Conservation (phyloP, 208 protist species). For the Balamuthia mandrillaris region DNA sequence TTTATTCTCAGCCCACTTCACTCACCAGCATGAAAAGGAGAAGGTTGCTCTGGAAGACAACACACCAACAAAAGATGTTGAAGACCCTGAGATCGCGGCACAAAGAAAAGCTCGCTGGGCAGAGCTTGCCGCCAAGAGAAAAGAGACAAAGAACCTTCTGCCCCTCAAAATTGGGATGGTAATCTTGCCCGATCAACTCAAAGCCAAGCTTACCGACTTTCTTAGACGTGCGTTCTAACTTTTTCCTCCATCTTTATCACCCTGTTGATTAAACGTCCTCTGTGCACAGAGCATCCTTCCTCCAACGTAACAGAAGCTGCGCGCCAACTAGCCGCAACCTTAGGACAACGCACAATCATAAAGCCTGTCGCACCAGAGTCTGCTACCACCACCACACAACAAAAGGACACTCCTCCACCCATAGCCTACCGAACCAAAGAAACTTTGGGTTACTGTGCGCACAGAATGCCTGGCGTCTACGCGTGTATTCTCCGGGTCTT, state of each 20-base stretch:
- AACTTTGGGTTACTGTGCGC: conserved; percentile 2
- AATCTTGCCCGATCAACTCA: neutral
- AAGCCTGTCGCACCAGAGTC: neutral
- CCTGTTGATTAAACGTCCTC: neutral
- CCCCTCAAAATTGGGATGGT: conserved; percentile 11
- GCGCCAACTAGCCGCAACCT: neutral
- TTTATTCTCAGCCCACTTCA: too few relatives aligned
- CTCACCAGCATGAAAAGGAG: too few relatives aligned
- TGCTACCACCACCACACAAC: too few relatives aligned
- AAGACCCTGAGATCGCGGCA: too few relatives aligned
- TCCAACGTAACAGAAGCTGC: neutral
- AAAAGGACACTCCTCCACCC: neutral
- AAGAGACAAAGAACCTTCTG: neutral
- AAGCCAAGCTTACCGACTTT: neutral
- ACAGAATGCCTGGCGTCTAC: conserved; percentile 20
- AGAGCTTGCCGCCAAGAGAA: too few relatives aligned
- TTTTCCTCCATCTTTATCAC: neutral
- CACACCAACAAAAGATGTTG: too few relatives aligned
- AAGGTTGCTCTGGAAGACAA: too few relatives aligned
- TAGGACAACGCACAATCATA: conserved; percentile 1
- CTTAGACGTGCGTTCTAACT: neutral
- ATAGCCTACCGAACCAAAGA: conserved; percentile 6
- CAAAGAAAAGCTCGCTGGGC: too few relatives aligned
- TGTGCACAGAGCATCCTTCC: neutral
- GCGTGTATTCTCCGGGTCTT: conserved; percentile 19